These are phyloP conservation scores for Rhizopus stolonifer DNA, from an alignment of 371 early-diverging fungal species.

Conservation along the genomic window DNA sequence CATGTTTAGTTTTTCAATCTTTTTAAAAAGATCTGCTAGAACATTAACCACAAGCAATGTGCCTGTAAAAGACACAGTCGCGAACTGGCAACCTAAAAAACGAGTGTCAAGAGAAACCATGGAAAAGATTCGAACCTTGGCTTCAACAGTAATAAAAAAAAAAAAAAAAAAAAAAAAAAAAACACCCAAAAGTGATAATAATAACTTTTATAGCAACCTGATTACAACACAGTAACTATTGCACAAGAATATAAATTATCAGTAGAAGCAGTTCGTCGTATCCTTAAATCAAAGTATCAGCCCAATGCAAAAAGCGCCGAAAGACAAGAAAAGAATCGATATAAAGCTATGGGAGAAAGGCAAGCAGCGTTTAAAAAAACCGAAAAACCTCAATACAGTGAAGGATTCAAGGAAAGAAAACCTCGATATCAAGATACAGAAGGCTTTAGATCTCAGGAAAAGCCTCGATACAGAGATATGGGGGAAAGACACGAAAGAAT, in stretches of 20 bases:
- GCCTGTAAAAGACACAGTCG: not conserved
- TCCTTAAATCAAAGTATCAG: conserved; percentile 37
- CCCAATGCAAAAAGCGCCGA: conserved; percentile 22
- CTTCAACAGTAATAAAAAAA: conserved; percentile 19
- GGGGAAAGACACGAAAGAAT: no score
- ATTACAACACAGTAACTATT: conserved; percentile 20
- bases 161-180: no score
- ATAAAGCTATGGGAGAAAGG: conserved; percentile 36
- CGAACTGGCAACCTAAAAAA: conserved; percentile 32
- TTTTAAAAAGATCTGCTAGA: not conserved
- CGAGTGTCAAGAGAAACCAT: conserved; percentile 39
- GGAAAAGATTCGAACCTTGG: conserved; percentile 30
- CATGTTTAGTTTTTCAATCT: not conserved
- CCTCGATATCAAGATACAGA: no score
- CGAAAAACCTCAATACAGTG: no score
- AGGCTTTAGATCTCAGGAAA: no score
- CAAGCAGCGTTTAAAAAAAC: conserved; percentile 17
- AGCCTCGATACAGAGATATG: no score
- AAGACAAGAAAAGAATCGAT: conserved; percentile 40
- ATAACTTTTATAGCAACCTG: conserved; percentile 29
- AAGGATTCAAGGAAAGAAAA: no score
- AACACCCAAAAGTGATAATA: no score
- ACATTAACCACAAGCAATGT: not conserved
- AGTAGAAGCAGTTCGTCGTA: conserved; percentile 36
- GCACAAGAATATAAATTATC: conserved; percentile 36